Evolutionary conservation across 345 rosid species (phyloP).

Genomic region (Melastoma malabathricum): DNA sequence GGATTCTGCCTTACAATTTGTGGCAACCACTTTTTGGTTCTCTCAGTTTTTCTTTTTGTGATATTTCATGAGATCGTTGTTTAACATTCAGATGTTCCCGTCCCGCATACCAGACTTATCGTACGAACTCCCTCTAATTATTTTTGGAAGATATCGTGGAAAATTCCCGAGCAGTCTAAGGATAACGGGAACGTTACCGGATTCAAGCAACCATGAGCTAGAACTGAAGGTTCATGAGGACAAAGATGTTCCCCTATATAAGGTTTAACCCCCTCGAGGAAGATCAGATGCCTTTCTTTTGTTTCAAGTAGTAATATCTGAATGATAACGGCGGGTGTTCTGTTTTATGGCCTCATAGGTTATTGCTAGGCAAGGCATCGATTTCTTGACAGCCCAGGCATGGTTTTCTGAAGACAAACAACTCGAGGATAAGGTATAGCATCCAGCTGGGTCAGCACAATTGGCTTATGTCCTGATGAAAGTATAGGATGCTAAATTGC

Average conservation of each 20-base stretch:
- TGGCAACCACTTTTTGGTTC: no score
- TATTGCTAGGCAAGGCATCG: constrained; percentile 59
- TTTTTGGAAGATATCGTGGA: constrained; percentile 62
- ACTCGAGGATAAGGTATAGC: constrained; percentile 64
- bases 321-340: no score
- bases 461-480: no score
- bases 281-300: not conserved
- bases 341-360: constrained; percentile 19
- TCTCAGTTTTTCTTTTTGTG: no score
- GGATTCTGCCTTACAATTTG: not conserved
- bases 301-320: not conserved
- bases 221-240: constrained; percentile 44
- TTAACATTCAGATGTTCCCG: constrained; percentile 37
- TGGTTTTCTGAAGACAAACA: constrained; percentile 65
- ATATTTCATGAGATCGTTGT: not conserved
- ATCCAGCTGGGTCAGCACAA: not conserved
- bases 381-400: constrained; percentile 69
- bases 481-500: no score
- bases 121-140: constrained; percentile 31
- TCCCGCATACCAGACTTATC: constrained; percentile 53
- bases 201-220: constrained; percentile 29
- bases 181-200: constrained; percentile 46
- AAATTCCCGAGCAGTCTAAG: constrained; percentile 39
- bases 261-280: constrained; percentile 18
- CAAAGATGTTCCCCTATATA: constrained; percentile 47